Evolutionary conservation across 345 rosid species (phyloP).

Genomic region (Durio zibethinus): DNA sequence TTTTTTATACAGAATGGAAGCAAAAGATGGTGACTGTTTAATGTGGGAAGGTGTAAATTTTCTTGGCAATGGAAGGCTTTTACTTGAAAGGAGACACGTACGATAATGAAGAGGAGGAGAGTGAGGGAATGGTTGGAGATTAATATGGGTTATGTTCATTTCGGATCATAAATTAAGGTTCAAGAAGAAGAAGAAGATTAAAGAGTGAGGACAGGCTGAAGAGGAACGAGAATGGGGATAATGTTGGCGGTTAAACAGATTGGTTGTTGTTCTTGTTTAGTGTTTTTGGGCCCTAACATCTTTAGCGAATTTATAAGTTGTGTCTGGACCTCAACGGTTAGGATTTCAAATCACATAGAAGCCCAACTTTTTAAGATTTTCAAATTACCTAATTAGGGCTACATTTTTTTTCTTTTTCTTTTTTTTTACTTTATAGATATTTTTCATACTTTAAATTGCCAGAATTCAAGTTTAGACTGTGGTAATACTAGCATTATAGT

Average conservation of each 20-base stretch:
- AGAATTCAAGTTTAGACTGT: too few relatives aligned
- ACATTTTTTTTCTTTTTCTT: too few relatives aligned
- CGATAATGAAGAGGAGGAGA: constrained; percentile 23
- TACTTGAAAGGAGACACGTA: constrained; percentile 1
- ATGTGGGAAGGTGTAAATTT: constrained; percentile 10
- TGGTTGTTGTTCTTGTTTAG: background rate
- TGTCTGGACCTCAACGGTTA: background rate
- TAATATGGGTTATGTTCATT: constrained; percentile 32
- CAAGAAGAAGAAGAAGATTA: background rate
- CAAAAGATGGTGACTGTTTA: constrained; percentile 10
- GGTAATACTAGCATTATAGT: too few relatives aligned
- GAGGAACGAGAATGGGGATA: constrained; percentile 3
- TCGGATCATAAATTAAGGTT: constrained; percentile 4
- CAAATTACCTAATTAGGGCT: too few relatives aligned
- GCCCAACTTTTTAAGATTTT: background rate
- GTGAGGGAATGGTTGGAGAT: constrained; percentile 24
- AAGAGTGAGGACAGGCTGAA: background rate
- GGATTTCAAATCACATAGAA: background rate
- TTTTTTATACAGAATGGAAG: constrained; percentile 10
- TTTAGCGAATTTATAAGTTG: background rate
- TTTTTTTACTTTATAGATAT: too few relatives aligned
- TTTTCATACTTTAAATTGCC: too few relatives aligned
- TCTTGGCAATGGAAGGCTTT: constrained; percentile 17
- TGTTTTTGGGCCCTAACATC: background rate
- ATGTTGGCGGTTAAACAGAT: constrained; percentile 12